A percentile compares a stretch with the other conserved stretches of the same genome.
Evolutionary conservation across 805 yeast species (phyloP).

Genomic region (Tetrapisispora namnaoensis): DNA sequence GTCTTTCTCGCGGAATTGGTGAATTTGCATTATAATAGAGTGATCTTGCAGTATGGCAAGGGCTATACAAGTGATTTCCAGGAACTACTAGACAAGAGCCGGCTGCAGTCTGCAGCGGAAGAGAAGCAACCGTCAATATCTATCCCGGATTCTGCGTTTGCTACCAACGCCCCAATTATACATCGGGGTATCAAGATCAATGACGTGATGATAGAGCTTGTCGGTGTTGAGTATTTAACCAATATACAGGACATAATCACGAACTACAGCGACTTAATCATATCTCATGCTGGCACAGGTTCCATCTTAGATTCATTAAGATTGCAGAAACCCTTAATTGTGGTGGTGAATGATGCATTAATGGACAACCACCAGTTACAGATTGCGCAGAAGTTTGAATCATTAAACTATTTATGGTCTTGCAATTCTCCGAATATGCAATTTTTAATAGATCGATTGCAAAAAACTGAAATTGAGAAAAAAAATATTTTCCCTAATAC

Average conservation of each 20-base stretch:
- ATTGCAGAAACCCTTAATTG: slow-evolving; percentile 45
- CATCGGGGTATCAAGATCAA: background rate
- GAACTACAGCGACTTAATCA: slow-evolving; percentile 43
- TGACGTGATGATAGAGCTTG: slow-evolving; percentile 1
- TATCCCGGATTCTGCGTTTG: background rate
- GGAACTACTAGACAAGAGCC: slow-evolving; percentile 1
- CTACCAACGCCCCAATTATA: background rate
- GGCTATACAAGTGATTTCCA: slow-evolving; percentile 21
- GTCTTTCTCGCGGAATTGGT: slow-evolving; percentile 32
- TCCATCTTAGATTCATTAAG: slow-evolving; percentile 75
- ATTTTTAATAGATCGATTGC: slow-evolving; percentile 8
- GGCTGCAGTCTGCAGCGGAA: background rate
- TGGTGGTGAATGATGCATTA: slow-evolving; percentile 59
- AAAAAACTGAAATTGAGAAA: slow-evolving; percentile 3
- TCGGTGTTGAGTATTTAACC: slow-evolving; percentile 9
- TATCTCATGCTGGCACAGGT: slow-evolving; percentile 91
- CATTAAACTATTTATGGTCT: slow-evolving; percentile 23
- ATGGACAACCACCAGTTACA: slow-evolving; percentile 85
- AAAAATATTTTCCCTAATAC: slow-evolving; percentile 9
- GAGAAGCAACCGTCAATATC: background rate
- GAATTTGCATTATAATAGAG: slow-evolving; percentile 29
- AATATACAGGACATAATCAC: slow-evolving; percentile 8
- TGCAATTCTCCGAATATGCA: slow-evolving; percentile 9
- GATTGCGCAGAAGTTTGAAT: slow-evolving; percentile 50
- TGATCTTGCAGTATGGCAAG: slow-evolving; percentile 55